Conservation (phyloP, 2,329 filamentous ascomycete species). For the Penicillium italicum region DNA sequence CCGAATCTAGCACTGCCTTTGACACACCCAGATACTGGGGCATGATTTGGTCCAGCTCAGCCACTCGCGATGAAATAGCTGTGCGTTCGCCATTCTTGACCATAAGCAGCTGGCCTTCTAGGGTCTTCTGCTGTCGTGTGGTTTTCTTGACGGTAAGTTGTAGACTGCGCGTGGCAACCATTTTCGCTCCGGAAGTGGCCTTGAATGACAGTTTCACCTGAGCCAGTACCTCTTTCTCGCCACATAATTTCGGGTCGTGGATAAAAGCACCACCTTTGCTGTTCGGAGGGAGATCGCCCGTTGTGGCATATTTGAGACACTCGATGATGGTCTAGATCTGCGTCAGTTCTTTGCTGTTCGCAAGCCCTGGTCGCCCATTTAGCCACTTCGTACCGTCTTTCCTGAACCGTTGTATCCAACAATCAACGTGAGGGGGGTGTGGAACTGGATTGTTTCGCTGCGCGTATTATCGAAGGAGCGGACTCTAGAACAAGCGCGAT, state of each 20-base stretch:
- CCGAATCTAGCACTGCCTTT: conserved; percentile 81
- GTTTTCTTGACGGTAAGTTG: conserved; percentile 85
- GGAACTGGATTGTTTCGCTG: conserved; percentile 79
- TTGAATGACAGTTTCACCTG: conserved; percentile 89
- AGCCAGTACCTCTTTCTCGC: conserved; percentile 83
- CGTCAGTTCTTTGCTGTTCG: conserved; percentile 8
- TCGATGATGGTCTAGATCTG: conserved; percentile 78
- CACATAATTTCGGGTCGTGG: conserved; percentile 85
- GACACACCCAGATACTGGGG: conserved; percentile 86
- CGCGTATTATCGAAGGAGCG: conserved; percentile 79
- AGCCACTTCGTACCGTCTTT: conserved; percentile 66
- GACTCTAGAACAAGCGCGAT: conserved; percentile 46
- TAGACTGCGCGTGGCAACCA: conserved; percentile 79
- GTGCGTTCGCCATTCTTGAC: conserved; percentile 74
- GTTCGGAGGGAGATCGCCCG: conserved; percentile 88
- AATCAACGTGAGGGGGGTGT: conserved; percentile 88
- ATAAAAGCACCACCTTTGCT: conserved; percentile 87
- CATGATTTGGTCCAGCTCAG: conserved; percentile 78
- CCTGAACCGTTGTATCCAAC: conserved; percentile 97
- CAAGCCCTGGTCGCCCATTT: neutral
- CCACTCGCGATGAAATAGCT: conserved; percentile 72
- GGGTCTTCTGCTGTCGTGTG: conserved; percentile 70
- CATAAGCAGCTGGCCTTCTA: conserved; percentile 75
- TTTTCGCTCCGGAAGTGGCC: conserved; percentile 70
- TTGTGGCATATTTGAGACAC: conserved; percentile 96